Evolutionary conservation across 2,329 filamentous ascomycete genomes (phyloP), one percentile per base, ranked within the genome.

Genomic region (Monosporascus sp.): DNA sequence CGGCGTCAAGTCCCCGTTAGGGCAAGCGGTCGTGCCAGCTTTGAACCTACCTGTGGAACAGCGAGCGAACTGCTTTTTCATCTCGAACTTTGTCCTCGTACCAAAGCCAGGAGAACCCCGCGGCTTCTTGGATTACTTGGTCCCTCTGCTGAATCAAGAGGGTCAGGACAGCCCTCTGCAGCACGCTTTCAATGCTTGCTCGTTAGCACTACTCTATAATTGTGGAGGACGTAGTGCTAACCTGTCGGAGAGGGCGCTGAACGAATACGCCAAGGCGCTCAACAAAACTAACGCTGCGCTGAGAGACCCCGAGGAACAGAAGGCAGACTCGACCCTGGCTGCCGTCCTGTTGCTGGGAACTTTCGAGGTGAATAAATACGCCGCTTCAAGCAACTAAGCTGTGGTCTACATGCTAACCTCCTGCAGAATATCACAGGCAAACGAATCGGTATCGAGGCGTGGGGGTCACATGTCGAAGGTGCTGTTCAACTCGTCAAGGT

Each of bases 381-480:
- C 43, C 17, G 16, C 14, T 22, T 26, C 34, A 34, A 41, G 19
- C 43, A 68, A 38, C 49, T 52, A 49, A 56, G 44, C 16, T 4
- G 11, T 17, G 9, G n/a, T 20, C 7, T 52, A 20, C 50, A 59
- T 48, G 59, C 36, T 53, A 9, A 19, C 5, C 24, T 22, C 17
- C 9, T 37, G 8, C 19, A 67, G 69, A 81, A 76, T 52, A 83
- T 85, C 45, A 78, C 77, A 1, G 77, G 80, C 14, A 79, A 76
- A 54, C 76, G 80, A 50, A 68, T 80, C 49, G 79, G 76, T 36
- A 77, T 79, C 63, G 70, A 78, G 52, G 81, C 82, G 2, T 86
- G 83, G 83, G 81, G 81, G 4, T 82, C 82, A 9, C 83, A 86
- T 60, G 77, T 82, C n/a, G 80, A 85, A 55, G 83, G 82, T 3